phyloP scores from a whole-genome alignment of 2,329 filamentous ascomycete species.

The Myrmaecium sp. region DNA sequence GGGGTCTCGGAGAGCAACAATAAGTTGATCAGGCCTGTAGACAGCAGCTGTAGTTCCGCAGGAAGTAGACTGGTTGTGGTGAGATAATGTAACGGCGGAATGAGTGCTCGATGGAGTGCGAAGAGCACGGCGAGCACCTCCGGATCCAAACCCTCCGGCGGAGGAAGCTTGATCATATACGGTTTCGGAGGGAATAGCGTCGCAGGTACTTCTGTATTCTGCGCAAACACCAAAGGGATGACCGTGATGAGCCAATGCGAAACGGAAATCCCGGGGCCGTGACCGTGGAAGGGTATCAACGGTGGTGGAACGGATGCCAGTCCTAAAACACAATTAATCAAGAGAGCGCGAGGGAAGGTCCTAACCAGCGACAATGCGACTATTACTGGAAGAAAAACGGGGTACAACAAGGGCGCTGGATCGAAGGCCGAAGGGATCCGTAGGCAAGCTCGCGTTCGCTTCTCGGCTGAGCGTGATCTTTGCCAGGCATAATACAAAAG shows the following conservation, averaged over 20 bases:
- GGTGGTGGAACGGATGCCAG: slow-evolving; percentile 59
- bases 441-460: too few relatives aligned
- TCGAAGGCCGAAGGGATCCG: slow-evolving; percentile 67
- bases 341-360: slow-evolving; percentile 41
- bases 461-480: slow-evolving; percentile 7
- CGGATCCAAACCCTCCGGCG: slow-evolving; percentile 25
- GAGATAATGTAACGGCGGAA: slow-evolving; percentile 57
- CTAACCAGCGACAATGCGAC: slow-evolving; percentile 58
- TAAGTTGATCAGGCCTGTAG: slow-evolving; percentile 65
- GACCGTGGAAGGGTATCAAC: slow-evolving; percentile 48
- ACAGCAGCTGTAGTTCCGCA: slow-evolving; percentile 76
- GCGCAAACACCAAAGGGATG: slow-evolving; percentile 43
- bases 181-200: slow-evolving; percentile 16
- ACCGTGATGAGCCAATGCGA: slow-evolving; percentile 69
- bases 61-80: slow-evolving; percentile 78
- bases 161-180: slow-evolving; percentile 17
- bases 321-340: slow-evolving; percentile 69
- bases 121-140: slow-evolving; percentile 54
- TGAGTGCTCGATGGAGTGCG: slow-evolving; percentile 65
- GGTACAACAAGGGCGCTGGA: slow-evolving; percentile 80
- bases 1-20: slow-evolving; percentile 56
- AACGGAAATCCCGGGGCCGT: slow-evolving; percentile 40
- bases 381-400: slow-evolving; percentile 56
- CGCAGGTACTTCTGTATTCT: slow-evolving; percentile 24
- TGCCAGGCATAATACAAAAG: slow-evolving; percentile 11